Evolutionary conservation across 164 flowering plant genomes (phyloP).

Genomic region (Kingdonia uniflora): DNA sequence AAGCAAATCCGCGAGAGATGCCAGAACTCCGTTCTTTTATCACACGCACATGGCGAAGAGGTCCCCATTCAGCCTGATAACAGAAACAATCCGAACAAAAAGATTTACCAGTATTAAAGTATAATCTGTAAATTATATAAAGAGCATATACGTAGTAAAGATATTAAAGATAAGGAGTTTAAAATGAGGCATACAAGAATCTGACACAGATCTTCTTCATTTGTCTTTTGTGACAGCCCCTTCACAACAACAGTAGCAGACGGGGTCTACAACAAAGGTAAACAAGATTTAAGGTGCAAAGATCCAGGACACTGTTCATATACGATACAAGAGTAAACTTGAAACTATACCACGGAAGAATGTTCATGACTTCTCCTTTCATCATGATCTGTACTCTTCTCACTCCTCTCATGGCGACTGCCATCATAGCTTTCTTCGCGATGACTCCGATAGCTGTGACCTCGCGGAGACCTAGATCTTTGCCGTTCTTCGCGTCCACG

Average conservation of each 20-base stretch:
- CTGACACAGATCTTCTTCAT: constrained; percentile 89
- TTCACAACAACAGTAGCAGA: constrained; percentile 96
- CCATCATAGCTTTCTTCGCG: constrained; percentile 89
- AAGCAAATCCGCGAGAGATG: constrained; percentile 93
- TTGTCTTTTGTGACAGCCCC: constrained; percentile 91
- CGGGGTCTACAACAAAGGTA: constrained; percentile 52
- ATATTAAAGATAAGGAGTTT: not conserved
- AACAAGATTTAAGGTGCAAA: not conserved
- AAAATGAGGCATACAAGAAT: constrained; percentile 48
- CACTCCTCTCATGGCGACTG: constrained; percentile 55
- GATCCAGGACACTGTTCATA: not conserved
- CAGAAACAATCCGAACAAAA: constrained; percentile 1
- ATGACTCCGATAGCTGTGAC: constrained; percentile 69
- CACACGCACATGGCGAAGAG: constrained; percentile 94
- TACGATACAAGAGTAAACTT: not conserved
- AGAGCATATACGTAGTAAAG: not conserved
- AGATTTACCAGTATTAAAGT: not conserved
- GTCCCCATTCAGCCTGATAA: constrained; percentile 94
- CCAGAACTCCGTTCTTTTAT: constrained; percentile 93
- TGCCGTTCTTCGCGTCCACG: constrained; percentile 61
- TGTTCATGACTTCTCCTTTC: constrained; percentile 57
- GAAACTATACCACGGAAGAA: constrained; percentile 54
- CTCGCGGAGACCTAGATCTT: constrained; percentile 87
- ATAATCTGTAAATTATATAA: not conserved
- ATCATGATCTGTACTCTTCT: constrained; percentile 70